phyloP scores from a whole-genome alignment of 192 early-diverging fungal species.

The Backusella tuberculispora region DNA sequence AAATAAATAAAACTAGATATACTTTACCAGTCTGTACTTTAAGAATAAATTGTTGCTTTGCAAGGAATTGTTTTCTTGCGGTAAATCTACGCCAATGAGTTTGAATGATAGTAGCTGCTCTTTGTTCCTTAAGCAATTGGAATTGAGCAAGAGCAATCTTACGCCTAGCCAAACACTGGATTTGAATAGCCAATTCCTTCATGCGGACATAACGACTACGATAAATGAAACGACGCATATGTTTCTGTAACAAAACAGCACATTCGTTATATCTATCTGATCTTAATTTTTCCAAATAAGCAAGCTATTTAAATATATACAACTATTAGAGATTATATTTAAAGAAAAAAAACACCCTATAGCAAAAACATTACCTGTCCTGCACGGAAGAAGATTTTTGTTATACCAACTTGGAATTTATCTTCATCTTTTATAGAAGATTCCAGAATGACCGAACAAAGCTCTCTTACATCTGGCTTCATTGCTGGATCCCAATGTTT shows the following conservation, averaged over 20 bases:
- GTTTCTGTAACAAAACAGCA: conserved; percentile 89
- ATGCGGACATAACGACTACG: conserved; percentile 60
- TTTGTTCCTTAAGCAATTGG: conserved; percentile 59
- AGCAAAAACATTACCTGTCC: conserved; percentile 64
- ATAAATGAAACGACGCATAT: conserved; percentile 73
- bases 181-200: conserved; percentile 60
- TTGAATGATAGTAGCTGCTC: conserved; percentile 80
- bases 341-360: too few species aligned
- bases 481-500: conserved; percentile 50
- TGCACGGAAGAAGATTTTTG: conserved; percentile 99
- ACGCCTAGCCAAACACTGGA: conserved; percentile 74
- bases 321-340: neutral
- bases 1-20: neutral
- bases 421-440: conserved; percentile 77
- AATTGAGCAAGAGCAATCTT: conserved; percentile 58
- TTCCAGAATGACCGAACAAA: conserved; percentile 65
- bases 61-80: conserved; percentile 53
- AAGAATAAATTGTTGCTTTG: conserved; percentile 55
- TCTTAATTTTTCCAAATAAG: conserved; percentile 88
- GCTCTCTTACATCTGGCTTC: conserved; percentile 53
- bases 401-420: conserved; percentile 91
- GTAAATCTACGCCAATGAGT: conserved; percentile 67
- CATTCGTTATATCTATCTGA: conserved; percentile 80
- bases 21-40: conserved; percentile 59
- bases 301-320: conserved; percentile 48